A percentile compares a stretch with the other conserved stretches of the same genome.
phyloP scores from a whole-genome alignment of 345 rosid genomes.

The Erysimum cheiranthoides region DNA sequence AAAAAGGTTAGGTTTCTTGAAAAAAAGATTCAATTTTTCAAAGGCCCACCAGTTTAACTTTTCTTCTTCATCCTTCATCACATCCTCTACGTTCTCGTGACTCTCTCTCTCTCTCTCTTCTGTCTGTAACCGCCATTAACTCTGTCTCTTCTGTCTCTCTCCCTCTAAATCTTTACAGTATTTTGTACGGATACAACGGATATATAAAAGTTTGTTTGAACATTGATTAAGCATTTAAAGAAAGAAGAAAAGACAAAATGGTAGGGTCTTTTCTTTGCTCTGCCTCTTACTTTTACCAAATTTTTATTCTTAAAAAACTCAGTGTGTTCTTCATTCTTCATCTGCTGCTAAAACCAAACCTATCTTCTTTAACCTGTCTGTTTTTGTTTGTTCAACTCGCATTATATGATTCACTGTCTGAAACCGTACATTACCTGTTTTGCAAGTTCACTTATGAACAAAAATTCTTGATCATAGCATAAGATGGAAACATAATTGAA shows the following conservation, averaged over 20 bases:
- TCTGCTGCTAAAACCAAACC: conserved; percentile 8
- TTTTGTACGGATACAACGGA: conserved; percentile 43
- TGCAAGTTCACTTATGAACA: conserved; percentile 15
- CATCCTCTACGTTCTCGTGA: conserved; percentile 47
- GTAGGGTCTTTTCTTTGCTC: conserved; percentile 16
- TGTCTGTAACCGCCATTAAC: conserved; percentile 32
- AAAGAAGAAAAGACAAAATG: not conserved
- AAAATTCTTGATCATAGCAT: not conserved
- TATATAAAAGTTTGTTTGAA: not conserved
- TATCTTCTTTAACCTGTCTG: not conserved
- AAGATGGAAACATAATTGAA: conserved; percentile 26
- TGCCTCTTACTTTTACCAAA: not conserved
- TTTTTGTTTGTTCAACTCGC: conserved; percentile 2
- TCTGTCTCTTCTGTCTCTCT: conserved; percentile 31
- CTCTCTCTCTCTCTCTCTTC: conserved; percentile 35
- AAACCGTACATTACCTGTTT: conserved; percentile 17
- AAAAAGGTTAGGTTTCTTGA: not conserved
- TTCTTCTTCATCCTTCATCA: conserved; percentile 35
- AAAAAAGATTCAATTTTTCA: conserved; percentile 24
- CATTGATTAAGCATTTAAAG: conserved; percentile 7
- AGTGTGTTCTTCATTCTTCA: conserved; percentile 20
- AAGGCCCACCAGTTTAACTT: conserved; percentile 25
- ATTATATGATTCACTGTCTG: not conserved
- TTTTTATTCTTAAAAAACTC: conserved; percentile 5
- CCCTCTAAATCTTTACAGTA: not conserved